These are phyloP conservation scores for Tylopilus rubrobrunneus DNA, from an alignment of 768 basidiomycete genomes.

Conservation along the genomic window DNA sequence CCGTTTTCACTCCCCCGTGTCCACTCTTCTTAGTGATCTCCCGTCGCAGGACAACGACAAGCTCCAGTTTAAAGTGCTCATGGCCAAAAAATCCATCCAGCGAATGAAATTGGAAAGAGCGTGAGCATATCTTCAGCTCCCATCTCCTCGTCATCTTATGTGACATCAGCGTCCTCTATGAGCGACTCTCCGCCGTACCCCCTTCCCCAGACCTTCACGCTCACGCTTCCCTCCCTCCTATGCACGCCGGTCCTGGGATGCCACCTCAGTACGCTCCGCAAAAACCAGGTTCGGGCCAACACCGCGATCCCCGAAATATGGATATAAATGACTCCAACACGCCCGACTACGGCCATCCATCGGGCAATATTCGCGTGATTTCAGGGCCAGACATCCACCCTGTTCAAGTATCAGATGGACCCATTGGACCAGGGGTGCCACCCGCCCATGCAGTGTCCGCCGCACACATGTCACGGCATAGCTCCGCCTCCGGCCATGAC, in stretches of 20 bases:
- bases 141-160: conserved; percentile 26
- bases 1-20: conserved; percentile 28
- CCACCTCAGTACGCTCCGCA: conserved; percentile 33
- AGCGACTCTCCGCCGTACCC: conserved; percentile 62
- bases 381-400: conserved; percentile 48
- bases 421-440: conserved; percentile 38
- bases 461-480: conserved; percentile 42
- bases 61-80: conserved; percentile 73
- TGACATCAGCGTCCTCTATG: conserved; percentile 62
- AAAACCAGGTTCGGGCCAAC: conserved; percentile 16
- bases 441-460: conserved; percentile 37
- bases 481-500: conserved; percentile 41
- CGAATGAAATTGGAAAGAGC: conserved; percentile 86
- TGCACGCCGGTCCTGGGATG: conserved; percentile 34
- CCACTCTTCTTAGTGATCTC: conserved; percentile 5
- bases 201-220: conserved; percentile 50
- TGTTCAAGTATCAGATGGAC: conserved; percentile 46
- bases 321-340: conserved; percentile 47
- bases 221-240: conserved; percentile 32
- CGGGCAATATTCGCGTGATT: conserved; percentile 44
- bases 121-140: conserved; percentile 46
- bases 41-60: conserved; percentile 78
- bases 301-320: conserved; percentile 39
- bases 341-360: conserved; percentile 47
- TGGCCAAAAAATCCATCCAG: conserved; percentile 79